Evolutionary conservation across 192 early-diverging fungal species (phyloP), one percentile per base, ranked within the genome.

Genomic region (Linnemannia hyalina): DNA sequence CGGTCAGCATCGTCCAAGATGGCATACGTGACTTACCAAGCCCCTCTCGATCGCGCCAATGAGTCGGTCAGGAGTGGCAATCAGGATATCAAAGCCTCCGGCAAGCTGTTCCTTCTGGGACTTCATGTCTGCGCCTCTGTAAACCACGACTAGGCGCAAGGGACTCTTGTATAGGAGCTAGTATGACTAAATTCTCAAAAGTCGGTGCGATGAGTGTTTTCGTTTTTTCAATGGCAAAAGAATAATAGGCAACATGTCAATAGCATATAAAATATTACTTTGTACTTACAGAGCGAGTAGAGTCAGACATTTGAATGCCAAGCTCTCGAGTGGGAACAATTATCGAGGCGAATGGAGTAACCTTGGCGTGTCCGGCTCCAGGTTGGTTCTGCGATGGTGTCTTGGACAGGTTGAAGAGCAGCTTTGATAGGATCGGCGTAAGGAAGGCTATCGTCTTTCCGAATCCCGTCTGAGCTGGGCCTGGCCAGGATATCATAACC

Each of bases 1-100:
- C 95, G 94, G 88, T 95, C 95, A 29, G 96, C 96, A 83, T 96
- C 96, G 88, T 96, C 96, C 68, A 96, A 88, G 18, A 96, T 89
- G 29, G 94, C 85, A 82, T 90, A 94, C 23, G 92, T 90, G 90
- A 98, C 93, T 80, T 91, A 98, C 89, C 74, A 94, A 90, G 9
- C 93, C 94, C 68, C 96, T 94, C 80, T 97, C 95, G 54, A 99
- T 92, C 83, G 98, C 91, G 77, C 98, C 97, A 73, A 95, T 93
- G 52, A 98, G 92, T 83, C 97, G 94, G 71, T 97, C 98, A 44
- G 98, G 98, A 23, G 98, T 99, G 32, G 97, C 97, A 38, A 98
- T 95, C 23, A 99, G 91, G 40, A 99, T 82, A 80, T 97, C 97
- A 86, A 97, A 99, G 52, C 97, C 98, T 75, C 95, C 93, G 80